Evolutionary conservation across 2,329 filamentous ascomycete species (phyloP).

Genomic region (Nectriaceae sp.): DNA sequence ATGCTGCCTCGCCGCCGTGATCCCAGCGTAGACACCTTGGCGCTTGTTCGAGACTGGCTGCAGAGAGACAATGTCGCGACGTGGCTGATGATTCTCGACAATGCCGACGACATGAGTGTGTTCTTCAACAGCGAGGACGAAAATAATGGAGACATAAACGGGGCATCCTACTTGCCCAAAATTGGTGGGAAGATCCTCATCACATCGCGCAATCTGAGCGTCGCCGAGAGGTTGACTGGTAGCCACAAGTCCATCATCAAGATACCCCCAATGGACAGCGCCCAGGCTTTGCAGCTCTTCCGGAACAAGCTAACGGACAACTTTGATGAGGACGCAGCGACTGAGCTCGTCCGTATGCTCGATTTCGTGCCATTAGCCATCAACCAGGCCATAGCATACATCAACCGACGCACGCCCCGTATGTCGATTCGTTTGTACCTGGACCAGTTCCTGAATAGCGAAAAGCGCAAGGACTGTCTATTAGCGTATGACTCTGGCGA

Average conservation of each 20-base stretch:
- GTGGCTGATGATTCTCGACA: background rate
- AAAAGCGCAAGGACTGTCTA: conserved; percentile 24
- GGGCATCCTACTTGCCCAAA: conserved; percentile 18
- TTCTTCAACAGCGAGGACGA: background rate
- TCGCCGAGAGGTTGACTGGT: conserved; percentile 14
- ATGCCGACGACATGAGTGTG: background rate
- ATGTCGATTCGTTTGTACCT: conserved; percentile 32
- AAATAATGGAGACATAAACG: background rate
- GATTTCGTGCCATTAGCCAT: conserved; percentile 32
- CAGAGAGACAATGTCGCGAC: background rate
- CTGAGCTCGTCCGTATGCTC: conserved; percentile 6
- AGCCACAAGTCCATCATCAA: conserved; percentile 3
- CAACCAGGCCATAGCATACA: conserved; percentile 29
- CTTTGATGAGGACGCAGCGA: background rate
- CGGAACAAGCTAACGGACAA: conserved; percentile 2
- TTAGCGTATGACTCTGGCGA: conserved; percentile 14
- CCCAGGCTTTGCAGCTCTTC: conserved; percentile 1
- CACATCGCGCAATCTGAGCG: conserved; percentile 16
- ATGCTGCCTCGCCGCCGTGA: background rate
- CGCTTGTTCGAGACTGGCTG: background rate
- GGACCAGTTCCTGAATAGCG: conserved; percentile 27
- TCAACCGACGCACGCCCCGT: conserved; percentile 22
- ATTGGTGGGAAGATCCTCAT: conserved; percentile 14
- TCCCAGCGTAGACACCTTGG: background rate
- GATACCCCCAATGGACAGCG: background rate